A percentile compares a stretch with the other conserved stretches of the same genome.
Conservation (phyloP, 106 monocot species). For the Dactylorhiza incarnata region DNA sequence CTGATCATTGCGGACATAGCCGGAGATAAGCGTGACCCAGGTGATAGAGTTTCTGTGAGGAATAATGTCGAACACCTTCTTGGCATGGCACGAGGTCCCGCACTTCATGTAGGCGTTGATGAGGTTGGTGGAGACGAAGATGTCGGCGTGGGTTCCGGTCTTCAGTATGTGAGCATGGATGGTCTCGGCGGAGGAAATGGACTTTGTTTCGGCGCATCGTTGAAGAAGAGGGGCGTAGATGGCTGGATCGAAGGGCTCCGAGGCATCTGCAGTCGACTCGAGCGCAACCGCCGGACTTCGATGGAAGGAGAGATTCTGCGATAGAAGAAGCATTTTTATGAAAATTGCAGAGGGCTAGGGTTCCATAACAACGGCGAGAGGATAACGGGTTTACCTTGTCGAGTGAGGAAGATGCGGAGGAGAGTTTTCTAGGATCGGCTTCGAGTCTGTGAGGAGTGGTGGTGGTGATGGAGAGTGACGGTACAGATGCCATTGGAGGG, state of each 20-base stretch:
- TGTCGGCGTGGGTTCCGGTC: slow-evolving; percentile 41
- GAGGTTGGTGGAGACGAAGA: slow-evolving; percentile 57
- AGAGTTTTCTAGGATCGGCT: slow-evolving; percentile 26
- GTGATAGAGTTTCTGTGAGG: slow-evolving; percentile 44
- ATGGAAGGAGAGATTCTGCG: background rate
- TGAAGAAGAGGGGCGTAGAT: slow-evolving; percentile 61
- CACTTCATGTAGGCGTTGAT: slow-evolving; percentile 69
- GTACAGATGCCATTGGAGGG: slow-evolving; percentile 32
- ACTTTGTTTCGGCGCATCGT: slow-evolving; percentile 36
- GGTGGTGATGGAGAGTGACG: slow-evolving; percentile 28
- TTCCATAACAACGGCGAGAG: background rate
- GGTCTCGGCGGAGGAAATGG: slow-evolving; percentile 21
- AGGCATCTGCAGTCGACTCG: slow-evolving; percentile 1
- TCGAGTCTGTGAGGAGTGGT: slow-evolving; percentile 25
- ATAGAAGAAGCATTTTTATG: too few relatives aligned
- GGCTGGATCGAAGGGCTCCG: slow-evolving; percentile 19
- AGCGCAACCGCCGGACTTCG: background rate
- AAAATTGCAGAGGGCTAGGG: background rate
- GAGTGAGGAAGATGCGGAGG: background rate
- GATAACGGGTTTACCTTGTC: slow-evolving; percentile 24
- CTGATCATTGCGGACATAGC: slow-evolving; percentile 55
- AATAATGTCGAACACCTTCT: slow-evolving; percentile 49
- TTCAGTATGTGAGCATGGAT: slow-evolving; percentile 70
- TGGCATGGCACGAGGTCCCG: slow-evolving; percentile 31
- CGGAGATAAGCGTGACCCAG: slow-evolving; percentile 73